A percentile compares a stretch with the other conserved stretches of the same genome.
Evolutionary conservation across 495 filamentous ascomycete species (phyloP).

Genomic region (Xylaria sp.): DNA sequence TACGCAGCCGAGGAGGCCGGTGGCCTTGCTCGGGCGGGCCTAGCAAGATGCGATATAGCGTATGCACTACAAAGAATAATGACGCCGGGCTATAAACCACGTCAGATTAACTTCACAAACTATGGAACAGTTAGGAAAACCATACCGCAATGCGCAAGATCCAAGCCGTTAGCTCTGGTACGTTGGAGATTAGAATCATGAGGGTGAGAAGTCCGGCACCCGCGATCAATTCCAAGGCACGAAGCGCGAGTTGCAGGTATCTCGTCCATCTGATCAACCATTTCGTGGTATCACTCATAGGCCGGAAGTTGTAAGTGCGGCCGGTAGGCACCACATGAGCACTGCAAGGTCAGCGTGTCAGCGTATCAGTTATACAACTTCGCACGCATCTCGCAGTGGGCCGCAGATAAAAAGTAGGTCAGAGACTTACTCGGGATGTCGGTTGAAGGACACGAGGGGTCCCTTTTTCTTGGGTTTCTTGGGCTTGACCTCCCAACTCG

Average conservation of each 20-base stretch:
- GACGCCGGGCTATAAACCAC: slow-evolving; percentile 62
- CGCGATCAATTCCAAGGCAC: slow-evolving; percentile 68
- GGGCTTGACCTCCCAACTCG: slow-evolving; percentile 65
- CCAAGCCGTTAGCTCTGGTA: slow-evolving; percentile 69
- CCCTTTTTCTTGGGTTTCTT: slow-evolving; percentile 71
- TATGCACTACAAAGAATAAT: slow-evolving; percentile 75
- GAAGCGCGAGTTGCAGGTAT: slow-evolving; percentile 68
- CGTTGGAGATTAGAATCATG: slow-evolving; percentile 73
- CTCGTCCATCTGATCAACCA: slow-evolving; percentile 69
- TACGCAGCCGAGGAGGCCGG: slow-evolving; percentile 83
- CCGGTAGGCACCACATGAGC: slow-evolving; percentile 43
- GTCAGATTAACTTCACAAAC: slow-evolving; percentile 4
- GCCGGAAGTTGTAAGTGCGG: slow-evolving; percentile 45
- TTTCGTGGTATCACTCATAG: slow-evolving; percentile 76
- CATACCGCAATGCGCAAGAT: slow-evolving; percentile 77
- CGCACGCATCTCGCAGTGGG: no score
- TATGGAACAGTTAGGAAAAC: slow-evolving; percentile 33
- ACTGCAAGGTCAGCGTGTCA: slow-evolving; percentile 35
- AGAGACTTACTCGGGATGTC: slow-evolving; percentile 77
- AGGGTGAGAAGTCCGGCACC: slow-evolving; percentile 74
- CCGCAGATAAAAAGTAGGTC: background rate
- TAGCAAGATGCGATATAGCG: slow-evolving; percentile 75
- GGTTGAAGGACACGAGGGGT: slow-evolving; percentile 77
- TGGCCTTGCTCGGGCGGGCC: slow-evolving; percentile 69
- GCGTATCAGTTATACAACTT: slow-evolving; percentile 35